Base-by-base conservation (phyloP, 441 rosid genomes). In the Jatropha podagrica region DNA sequence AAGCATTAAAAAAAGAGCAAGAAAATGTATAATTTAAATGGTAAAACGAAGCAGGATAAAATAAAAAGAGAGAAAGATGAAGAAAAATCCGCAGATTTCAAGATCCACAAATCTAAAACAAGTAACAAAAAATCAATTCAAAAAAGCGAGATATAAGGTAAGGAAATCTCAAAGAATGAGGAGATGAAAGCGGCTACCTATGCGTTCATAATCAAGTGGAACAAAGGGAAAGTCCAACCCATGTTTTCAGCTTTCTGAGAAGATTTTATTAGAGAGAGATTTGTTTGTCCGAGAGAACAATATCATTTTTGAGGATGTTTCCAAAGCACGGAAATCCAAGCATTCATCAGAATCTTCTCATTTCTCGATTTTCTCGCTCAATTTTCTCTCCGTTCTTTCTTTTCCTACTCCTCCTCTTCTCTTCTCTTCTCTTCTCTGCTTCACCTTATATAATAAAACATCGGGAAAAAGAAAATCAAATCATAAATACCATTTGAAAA, bases 141-240 rank as follows among this genome's bases (percentile, higher is more conserved):
- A 83, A 79, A 75, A 76, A 78, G 48, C 88, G 85, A 81, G 85
- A 84, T 85, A 82, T 13, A 84, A 74, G 91, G 90, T 76, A 82
- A 82, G 81, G 74, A 86, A 90, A 88, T 90, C 90, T 76, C 74
- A 78, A 15, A 80, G 69, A 74, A 75, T 80, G 81, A 65, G 84
- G 89, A 87, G 87, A 73, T 41, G 75, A 86, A 81, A 85, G 76
- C 81, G 86, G 84, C 87, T 71, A 80, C 79, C 76, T 78, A 71
- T 77, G 72, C 84, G 85, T 74, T 60, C 18, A 74, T 84, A 82
- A 81, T 80, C 73, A 75, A 81, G 82, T 55, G 74, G 77, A 79
- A 74, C 82, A 71, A 80, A 83, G 79, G 77, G 74, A 79, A 83
- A 77, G 72, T 81, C 80, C 75, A 68, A 46, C n/a, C 89, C 88